Base-by-base conservation (phyloP, 176 grass and related monocot species). In the Avena eriantha region DNA sequence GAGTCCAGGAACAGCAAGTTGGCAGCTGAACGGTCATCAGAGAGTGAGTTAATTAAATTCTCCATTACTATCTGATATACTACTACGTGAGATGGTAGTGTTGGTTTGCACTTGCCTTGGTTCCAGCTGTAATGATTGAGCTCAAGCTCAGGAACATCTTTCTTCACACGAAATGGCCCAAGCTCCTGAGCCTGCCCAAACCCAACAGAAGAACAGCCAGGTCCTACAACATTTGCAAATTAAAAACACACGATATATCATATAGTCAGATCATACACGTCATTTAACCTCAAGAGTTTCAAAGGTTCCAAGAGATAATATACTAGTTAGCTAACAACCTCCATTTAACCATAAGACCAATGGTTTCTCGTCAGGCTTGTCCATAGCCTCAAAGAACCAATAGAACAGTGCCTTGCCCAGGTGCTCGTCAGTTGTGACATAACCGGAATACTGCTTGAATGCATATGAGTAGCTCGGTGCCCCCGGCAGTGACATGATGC, bases 1-100 rank as follows among this genome's bases (percentile, higher is more conserved):
- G 95, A 94, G 49, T 97, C 95, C 19, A 94, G 74, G 85, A 97
- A 97, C 21, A 97, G 72, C 59, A 97, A 33, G 85, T 97, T 94
- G 67, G 95, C 95, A 69, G 86, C 95, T 94, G 90, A 69, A 91
- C 87, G 35, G 17, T 45, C 49, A 83, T 43, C 47, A 35, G 18
- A 21, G 10, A 31, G n/a, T 47, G 16, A 73, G 41, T 17, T 63
- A 87, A 41, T 59, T 55, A 41, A 41, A 41, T 7, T 19, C 80
- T 36, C 53, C 47, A 87, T 31, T 1, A 41, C 39, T 41, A 41
- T 41, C 7, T 29, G 29, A 29, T 29, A 29, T 29, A 29, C 29
- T 17, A 34, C 0, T 39, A 39, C 7, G 15, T 23, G 77, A 7
- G 50, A 51, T 8, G 31, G 13, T 35, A 86, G 3, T 57, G 45